phyloP scores from a whole-genome alignment of 345 rosid species.

The Cochlearia excelsa region DNA sequence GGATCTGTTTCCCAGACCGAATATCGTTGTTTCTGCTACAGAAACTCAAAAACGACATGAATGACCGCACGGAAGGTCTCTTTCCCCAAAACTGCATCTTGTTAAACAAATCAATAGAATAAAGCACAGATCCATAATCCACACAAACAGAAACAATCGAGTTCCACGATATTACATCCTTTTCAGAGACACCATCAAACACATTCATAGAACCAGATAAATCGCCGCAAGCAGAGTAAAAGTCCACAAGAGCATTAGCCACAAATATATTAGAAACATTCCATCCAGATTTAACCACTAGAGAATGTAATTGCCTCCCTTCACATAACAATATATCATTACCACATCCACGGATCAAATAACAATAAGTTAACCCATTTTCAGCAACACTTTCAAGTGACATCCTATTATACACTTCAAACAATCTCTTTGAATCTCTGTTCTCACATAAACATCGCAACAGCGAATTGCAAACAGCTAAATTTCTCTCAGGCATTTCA shows the following conservation, averaged over 20 bases:
- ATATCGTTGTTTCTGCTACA: constrained; percentile 47
- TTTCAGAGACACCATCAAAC: constrained; percentile 42
- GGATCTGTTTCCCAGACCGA: constrained; percentile 61
- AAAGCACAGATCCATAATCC: constrained; percentile 38
- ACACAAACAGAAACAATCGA: constrained; percentile 56
- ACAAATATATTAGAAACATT: constrained; percentile 46
- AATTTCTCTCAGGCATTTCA: constrained; percentile 60
- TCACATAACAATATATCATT: constrained; percentile 42
- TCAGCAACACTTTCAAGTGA: constrained; percentile 43
- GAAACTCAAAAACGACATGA: constrained; percentile 56
- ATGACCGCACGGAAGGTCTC: constrained; percentile 62
- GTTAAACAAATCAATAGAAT: constrained; percentile 53
- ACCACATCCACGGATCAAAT: constrained; percentile 60
- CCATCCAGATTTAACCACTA: constrained; percentile 61
- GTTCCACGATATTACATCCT: constrained; percentile 78
- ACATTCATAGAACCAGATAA: constrained; percentile 48
- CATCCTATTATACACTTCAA: constrained; percentile 46
- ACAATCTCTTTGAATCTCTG: constrained; percentile 38
- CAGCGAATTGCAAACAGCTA: constrained; percentile 55
- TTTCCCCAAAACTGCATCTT: constrained; percentile 68
- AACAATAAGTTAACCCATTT: constrained; percentile 68
- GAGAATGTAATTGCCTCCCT: constrained; percentile 70
- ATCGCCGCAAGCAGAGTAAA: constrained; percentile 59
- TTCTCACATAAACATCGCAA: constrained; percentile 50
- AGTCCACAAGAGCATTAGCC: constrained; percentile 68